Evolutionary conservation across 768 basidiomycete genomes (phyloP).

Genomic region (Leccinum boreale): DNA sequence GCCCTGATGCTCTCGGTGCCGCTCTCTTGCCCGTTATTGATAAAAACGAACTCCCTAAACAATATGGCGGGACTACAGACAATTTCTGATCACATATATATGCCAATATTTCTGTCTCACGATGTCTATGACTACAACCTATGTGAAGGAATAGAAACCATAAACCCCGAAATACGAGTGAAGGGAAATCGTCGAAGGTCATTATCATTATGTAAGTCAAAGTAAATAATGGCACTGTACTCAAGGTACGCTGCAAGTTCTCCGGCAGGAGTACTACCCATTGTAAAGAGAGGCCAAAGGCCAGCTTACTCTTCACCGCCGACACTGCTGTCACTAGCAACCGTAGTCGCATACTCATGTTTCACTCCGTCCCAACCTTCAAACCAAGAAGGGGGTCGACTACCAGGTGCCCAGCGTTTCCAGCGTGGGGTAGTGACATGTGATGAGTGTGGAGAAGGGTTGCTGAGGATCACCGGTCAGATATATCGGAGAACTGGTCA

Average conservation of each 20-base stretch:
- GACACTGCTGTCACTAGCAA: slow-evolving; percentile 35
- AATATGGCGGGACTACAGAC: slow-evolving; percentile 67
- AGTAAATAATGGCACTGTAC: neutral
- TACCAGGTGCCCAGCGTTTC: slow-evolving; percentile 26
- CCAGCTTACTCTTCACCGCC: slow-evolving; percentile 22
- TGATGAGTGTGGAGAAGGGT: slow-evolving; percentile 22
- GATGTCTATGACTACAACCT: neutral
- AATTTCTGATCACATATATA: slow-evolving; percentile 38
- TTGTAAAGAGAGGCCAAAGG: neutral
- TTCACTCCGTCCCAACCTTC: slow-evolving; percentile 39
- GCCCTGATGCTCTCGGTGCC: slow-evolving; percentile 54
- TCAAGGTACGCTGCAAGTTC: neutral
- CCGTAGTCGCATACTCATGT: slow-evolving; percentile 44
- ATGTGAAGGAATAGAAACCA: neutral
- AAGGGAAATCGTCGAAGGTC: neutral
- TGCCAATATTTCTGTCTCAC: neutral
- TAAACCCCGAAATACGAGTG: neutral
- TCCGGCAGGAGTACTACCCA: too few relatives aligned
- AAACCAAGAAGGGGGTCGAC: slow-evolving; percentile 37
- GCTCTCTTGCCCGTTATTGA: slow-evolving; percentile 59
- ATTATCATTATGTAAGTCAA: neutral
- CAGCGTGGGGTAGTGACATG: slow-evolving; percentile 15
- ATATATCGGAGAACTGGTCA: neutral
- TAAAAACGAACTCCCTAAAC: slow-evolving; percentile 54
- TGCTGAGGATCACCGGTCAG: slow-evolving; percentile 14